phyloP scores from a whole-genome alignment of 2,329 filamentous ascomycete genomes.

The Phyllosticta citribraziliensis region DNA sequence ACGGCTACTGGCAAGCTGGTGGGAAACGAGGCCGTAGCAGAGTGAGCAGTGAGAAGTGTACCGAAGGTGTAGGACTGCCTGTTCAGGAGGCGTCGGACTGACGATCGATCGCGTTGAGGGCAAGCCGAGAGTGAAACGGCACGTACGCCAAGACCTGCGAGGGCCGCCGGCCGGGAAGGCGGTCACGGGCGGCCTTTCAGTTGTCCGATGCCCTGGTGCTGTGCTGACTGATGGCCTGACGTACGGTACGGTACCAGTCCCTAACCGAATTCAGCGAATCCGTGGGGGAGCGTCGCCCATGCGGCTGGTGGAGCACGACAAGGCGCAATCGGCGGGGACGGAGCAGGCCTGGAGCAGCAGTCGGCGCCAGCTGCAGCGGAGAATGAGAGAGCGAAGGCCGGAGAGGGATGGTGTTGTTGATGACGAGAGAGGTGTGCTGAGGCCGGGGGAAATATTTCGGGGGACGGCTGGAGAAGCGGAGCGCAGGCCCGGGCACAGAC shows the following conservation, averaged over 20 bases:
- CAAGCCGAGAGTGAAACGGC: constrained; percentile 7
- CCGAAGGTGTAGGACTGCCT: constrained; percentile 3
- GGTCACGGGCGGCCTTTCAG: constrained; percentile 5
- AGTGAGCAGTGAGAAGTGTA: background rate
- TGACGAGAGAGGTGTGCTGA: background rate
- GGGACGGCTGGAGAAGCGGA: background rate
- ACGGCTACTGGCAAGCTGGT: constrained; percentile 6
- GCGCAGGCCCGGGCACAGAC: background rate
- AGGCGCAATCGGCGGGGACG: background rate
- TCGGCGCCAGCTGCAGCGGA: too few species aligned
- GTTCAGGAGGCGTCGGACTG: constrained; percentile 5
- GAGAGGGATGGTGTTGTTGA: background rate
- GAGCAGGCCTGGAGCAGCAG: too few species aligned
- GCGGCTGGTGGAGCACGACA: too few species aligned
- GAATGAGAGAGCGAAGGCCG: background rate
- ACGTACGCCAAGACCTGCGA: background rate
- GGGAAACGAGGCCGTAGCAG: constrained; percentile 1
- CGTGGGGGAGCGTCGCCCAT: background rate
- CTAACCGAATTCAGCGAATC: background rate
- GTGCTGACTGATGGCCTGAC: too few species aligned
- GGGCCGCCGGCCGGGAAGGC: background rate
- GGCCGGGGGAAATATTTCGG: background rate
- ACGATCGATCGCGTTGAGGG: background rate
- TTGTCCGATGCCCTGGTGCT: background rate
- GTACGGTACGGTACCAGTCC: background rate